Evolutionary conservation across 179 eudicot genomes (phyloP), one percentile per base, ranked within the genome.

Genomic region (Spinacia oleracea): DNA sequence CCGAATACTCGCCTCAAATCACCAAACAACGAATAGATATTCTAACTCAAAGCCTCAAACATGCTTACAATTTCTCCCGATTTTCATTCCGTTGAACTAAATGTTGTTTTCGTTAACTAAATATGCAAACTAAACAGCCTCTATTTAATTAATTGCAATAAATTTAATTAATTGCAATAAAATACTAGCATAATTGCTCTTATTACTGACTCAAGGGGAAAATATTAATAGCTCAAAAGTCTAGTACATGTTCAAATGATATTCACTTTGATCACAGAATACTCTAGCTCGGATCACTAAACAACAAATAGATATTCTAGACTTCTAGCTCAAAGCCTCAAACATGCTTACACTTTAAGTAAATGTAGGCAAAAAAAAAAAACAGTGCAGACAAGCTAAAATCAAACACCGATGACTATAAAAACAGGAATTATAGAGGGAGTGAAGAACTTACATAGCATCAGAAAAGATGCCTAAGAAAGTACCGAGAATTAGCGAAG

Each of bases 381-480:
- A 62, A 62, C 18, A 12, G 18, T 20, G 38, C n/a, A 9, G 23
- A 16, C 4, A 45, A 34, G 27, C n/a, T 5, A 70, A 31, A 20
- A 9, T 5, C n/a, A 23, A 23, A 43, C 12, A n/a, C 50, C 2
- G 15, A 40, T 11, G 23, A 40, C 42, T 7, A 21, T 0, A 62
- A 20, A 67, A 42, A 42, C 8, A 45, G 21, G 11, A 53, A 53
- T 16, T 4, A 48, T 48, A 42, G 20, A 51, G 16, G 8, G 18
- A 20, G 5, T 42, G 42, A 20, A 38, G 75, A 56, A 84, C 99
- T 90, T 84, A 96, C 99, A 96, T 77, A 58, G 90, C 78, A 88
- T 96, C 99, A 62, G 98, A 89, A 42, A 91, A 81, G 73, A 93
- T 72, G 77, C 99, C 99, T 51, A 89, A 80, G 78, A 85, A 85